These are phyloP conservation scores for Lanmaoa rubissima DNA, from an alignment of 768 basidiomycete species.

Conservation along the genomic window DNA sequence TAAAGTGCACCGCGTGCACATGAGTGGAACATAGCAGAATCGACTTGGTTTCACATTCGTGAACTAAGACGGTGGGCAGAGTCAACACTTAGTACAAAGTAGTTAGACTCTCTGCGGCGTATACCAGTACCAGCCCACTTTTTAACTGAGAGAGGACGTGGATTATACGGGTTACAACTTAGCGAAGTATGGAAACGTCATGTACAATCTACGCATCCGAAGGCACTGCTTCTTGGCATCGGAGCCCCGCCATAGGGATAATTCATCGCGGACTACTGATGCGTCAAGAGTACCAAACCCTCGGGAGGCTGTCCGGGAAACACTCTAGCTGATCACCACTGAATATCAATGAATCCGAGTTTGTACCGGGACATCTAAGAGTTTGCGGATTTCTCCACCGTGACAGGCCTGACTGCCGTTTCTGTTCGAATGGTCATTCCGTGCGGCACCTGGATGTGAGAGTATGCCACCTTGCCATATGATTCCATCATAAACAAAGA, in stretches of 20 bases:
- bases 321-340: background rate
- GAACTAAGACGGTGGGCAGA: no score
- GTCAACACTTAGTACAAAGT: no score
- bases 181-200: background rate
- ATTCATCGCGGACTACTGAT: no score
- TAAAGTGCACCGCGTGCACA: background rate
- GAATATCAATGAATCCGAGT: background rate
- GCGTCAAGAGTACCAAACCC: background rate
- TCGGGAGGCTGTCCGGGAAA: background rate
- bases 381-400: background rate
- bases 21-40: background rate
- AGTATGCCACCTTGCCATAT: background rate
- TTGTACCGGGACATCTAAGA: background rate
- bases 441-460: background rate
- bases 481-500: background rate
- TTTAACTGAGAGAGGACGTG: no score
- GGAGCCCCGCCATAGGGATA: background rate
- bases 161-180: no score
- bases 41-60: background rate
- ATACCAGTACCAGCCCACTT: no score
- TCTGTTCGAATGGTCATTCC: background rate
- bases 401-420: background rate
- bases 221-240: background rate
- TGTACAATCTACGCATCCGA: background rate
- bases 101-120: no score